Evolutionary conservation across 2,329 filamentous ascomycete species (phyloP).

Genomic region (Didymella glomerata): DNA sequence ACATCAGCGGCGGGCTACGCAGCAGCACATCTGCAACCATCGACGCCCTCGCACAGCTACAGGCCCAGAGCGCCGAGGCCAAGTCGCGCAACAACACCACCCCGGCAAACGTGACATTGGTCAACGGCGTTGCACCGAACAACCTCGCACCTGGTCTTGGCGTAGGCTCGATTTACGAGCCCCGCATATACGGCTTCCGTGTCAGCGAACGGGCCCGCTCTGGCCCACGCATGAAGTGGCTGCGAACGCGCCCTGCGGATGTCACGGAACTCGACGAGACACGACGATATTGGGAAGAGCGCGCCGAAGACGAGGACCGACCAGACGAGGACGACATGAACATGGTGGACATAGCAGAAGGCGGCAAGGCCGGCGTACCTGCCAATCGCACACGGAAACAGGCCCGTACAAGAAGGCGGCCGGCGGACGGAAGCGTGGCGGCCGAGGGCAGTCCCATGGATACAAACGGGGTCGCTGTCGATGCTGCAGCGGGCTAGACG

Average conservation of each 20-base stretch:
- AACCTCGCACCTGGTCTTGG: constrained; percentile 93
- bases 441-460: constrained; percentile 52
- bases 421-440: constrained; percentile 41
- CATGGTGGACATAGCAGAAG: constrained; percentile 49
- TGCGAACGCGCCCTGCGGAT: constrained; percentile 82
- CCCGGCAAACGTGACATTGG: constrained; percentile 51
- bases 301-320: constrained; percentile 54
- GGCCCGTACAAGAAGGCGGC: constrained; percentile 47
- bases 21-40: constrained; percentile 55
- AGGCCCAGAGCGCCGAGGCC: constrained; percentile 46
- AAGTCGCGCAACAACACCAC: constrained; percentile 48
- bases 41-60: constrained; percentile 47
- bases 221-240: constrained; percentile 96
- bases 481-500: constrained; percentile 36
- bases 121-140: constrained; percentile 86
- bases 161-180: constrained; percentile 84
- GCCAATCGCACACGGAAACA: constrained; percentile 50
- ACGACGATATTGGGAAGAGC: constrained; percentile 54
- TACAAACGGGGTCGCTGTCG: constrained; percentile 50
- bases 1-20: constrained; percentile 76
- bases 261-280: constrained; percentile 84
- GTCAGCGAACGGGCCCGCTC: constrained; percentile 90
- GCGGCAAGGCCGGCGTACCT: constrained; percentile 35
- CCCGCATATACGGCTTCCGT: constrained; percentile 94
- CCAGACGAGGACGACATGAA: constrained; percentile 51